Evolutionary conservation across 108 stramenopile species (phyloP).

Genomic region (Chaetoceros tenuissimus): DNA sequence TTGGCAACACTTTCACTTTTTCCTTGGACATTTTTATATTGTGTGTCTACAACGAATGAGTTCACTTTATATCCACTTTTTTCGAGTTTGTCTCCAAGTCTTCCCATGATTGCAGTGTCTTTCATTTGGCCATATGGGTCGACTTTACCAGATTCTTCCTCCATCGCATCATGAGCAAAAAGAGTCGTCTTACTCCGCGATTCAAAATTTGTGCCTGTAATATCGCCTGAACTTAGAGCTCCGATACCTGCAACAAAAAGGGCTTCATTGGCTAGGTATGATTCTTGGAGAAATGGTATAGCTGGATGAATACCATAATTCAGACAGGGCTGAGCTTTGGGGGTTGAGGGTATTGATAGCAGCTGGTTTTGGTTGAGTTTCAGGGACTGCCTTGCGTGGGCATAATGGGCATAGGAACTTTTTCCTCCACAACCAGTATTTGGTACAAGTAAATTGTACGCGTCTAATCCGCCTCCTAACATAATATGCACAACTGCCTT

Average conservation of each 20-base stretch:
- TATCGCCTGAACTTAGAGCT: constrained; percentile 5
- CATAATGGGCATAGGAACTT: too few relatives aligned
- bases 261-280: constrained; percentile 15
- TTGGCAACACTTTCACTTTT: background rate
- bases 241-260: constrained; percentile 19
- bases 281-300: background rate
- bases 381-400: too few relatives aligned
- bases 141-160: constrained; percentile 20
- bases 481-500: constrained; percentile 30
- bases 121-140: too few relatives aligned
- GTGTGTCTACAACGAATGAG: constrained; percentile 16
- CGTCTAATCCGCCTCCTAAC: constrained; percentile 26
- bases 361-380: too few relatives aligned
- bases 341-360: constrained; percentile 11
- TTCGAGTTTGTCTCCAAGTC: constrained; percentile 20
- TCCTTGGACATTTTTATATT: background rate
- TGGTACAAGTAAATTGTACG: constrained; percentile 11
- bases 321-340: constrained; percentile 3
- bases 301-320: constrained; percentile 3
- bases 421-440: background rate
- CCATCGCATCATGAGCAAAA: constrained; percentile 39
- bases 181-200: constrained; percentile 2
- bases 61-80: constrained; percentile 5
- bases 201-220: constrained; percentile 10
- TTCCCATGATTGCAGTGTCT: constrained; percentile 34